These are phyloP conservation scores for Ogataea saltuana DNA, from an alignment of 805 yeast species.

Conservation along the genomic window DNA sequence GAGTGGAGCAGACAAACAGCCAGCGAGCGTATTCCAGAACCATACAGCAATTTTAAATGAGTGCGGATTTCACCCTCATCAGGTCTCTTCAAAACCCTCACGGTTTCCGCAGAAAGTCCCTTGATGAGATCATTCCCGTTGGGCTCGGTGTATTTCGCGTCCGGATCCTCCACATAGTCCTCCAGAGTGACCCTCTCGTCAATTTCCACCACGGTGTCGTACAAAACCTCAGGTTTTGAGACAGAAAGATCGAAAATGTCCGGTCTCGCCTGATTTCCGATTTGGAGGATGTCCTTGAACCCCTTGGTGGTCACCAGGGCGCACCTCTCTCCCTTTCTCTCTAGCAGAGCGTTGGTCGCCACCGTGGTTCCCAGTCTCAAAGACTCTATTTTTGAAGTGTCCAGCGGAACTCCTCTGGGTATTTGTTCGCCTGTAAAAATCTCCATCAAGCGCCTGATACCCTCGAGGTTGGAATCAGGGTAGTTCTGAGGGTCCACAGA, in stretches of 20 bases:
- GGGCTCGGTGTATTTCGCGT: slow-evolving; percentile 26
- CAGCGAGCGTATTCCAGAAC: slow-evolving; percentile 62
- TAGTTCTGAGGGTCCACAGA: slow-evolving; percentile 90
- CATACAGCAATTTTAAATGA: slow-evolving; percentile 46
- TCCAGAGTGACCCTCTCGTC: slow-evolving; percentile 90
- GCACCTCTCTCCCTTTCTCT: slow-evolving; percentile 87
- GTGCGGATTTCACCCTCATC: slow-evolving; percentile 44
- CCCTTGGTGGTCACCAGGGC: slow-evolving; percentile 88
- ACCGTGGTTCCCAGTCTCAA: slow-evolving; percentile 93
- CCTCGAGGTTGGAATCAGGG: slow-evolving; percentile 90
- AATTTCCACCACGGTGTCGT: slow-evolving; percentile 75
- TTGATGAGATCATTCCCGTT: slow-evolving; percentile 40
- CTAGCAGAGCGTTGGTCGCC: slow-evolving; percentile 92
- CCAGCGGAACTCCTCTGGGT: slow-evolving; percentile 61
- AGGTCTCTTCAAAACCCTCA: slow-evolving; percentile 56
- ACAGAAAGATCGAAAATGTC: slow-evolving; percentile 82
- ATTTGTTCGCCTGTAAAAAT: slow-evolving; percentile 51
- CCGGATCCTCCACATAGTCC: slow-evolving; percentile 76
- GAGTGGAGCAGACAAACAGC: slow-evolving; percentile 76
- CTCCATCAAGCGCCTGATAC: slow-evolving; percentile 77
- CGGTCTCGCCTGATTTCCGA: slow-evolving; percentile 93
- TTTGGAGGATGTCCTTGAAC: slow-evolving; percentile 74
- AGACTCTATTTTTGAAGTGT: slow-evolving; percentile 60
- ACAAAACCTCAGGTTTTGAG: slow-evolving; percentile 67
- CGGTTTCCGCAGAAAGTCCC: slow-evolving; percentile 71